Evolutionary conservation across 345 rosid genomes (phyloP), one percentile per base, ranked within the genome.

Genomic region (Nasturtium officinale): DNA sequence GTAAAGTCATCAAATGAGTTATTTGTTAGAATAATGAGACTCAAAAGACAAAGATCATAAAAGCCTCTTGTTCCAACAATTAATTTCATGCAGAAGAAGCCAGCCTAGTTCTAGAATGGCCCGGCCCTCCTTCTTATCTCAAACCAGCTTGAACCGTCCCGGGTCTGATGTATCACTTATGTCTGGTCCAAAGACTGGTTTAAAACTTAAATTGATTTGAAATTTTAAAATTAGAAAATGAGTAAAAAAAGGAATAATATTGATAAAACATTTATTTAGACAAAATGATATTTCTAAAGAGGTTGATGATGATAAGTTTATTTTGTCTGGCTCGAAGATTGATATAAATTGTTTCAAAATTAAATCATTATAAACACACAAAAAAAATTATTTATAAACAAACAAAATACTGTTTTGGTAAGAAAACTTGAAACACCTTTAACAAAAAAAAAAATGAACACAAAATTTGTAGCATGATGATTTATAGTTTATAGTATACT

Each of bases 91-190:
- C 50, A 67, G 79, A 67, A 6, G 63, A 52, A 67, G 68, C 74
- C 79, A 75, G 69, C 30, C 74, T 58, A 60, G 63, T 52, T 67
- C 25, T 61, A 52, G 69, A 67, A 52, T 67, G 73, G 61, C 78
- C 72, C 65, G 78, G 67, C 78, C 72, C 65, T 60, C 52, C 11
- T 74, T 74, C 11, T 74, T 74, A 74, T 66, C 71, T 55, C 58
- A 23, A 62, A 45, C 65, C 71, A 64, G 58, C 77, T 65, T 46
- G 25, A 65, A 61, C 56, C 58, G 71, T 73, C 71, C 64, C 71
- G 47, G 23, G 21, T 72, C 35, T 62, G 15, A 13, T 45, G 77
- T 43, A 54, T 73, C 57, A 63, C 47, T 64, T 73, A 64, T 29
- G 64, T 33, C 70, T 64, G 64, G 65, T 64, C 65, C 30, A 55